Evolutionary conservation across 257 asterid genomes (phyloP).

Genomic region (Ligustrum vulgare): DNA sequence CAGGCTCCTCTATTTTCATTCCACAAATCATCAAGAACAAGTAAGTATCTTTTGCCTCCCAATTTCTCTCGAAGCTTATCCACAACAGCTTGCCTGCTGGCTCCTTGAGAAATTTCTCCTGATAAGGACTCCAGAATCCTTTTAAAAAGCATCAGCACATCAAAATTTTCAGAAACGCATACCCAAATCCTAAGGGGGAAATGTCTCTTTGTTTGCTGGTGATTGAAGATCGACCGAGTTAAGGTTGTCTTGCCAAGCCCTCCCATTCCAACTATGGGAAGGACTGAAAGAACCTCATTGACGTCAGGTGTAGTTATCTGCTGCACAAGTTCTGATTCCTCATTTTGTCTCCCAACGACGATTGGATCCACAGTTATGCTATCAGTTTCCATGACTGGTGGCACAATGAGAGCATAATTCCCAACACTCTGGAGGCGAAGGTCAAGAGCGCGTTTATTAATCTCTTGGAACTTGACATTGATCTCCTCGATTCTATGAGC

Average conservation of each 20-base stretch:
- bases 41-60: constrained; percentile 10
- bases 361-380: background rate
- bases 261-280: constrained; percentile 31
- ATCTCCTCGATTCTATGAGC: constrained; percentile 13
- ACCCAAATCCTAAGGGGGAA: constrained; percentile 24
- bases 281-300: background rate
- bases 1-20: constrained; percentile 18
- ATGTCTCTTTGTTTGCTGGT: background rate
- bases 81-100: constrained; percentile 3
- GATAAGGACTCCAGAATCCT: constrained; percentile 15
- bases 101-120: background rate
- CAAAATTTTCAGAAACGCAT: constrained; percentile 21
- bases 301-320: background rate
- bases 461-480: background rate
- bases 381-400: background rate
- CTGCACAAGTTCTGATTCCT: constrained; percentile 11
- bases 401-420: background rate
- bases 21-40: constrained; percentile 33
- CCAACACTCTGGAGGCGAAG: constrained; percentile 6
- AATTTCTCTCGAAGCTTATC: constrained; percentile 7
- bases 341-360: constrained; percentile 25
- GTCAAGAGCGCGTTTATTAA: background rate
- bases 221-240: constrained; percentile 10
- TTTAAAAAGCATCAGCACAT: constrained; percentile 6
- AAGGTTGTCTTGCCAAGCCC: constrained; percentile 31